phyloP scores from a whole-genome alignment of 495 filamentous ascomycete species.

The Aspergillus baeticus region DNA sequence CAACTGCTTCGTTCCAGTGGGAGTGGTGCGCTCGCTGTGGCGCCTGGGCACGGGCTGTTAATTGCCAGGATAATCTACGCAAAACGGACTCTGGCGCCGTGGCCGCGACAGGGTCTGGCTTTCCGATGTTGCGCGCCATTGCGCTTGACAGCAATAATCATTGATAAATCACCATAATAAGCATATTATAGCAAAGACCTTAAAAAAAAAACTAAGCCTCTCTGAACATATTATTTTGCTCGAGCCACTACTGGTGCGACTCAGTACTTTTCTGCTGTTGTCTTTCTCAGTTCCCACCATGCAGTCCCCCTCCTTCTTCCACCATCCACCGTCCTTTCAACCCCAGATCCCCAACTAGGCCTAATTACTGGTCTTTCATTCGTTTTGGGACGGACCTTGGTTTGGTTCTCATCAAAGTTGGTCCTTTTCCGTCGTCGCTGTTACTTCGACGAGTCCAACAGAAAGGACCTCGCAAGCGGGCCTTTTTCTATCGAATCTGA shows the following conservation, averaged over 20 bases:
- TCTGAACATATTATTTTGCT: too few relatives aligned
- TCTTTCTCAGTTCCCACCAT: constrained; percentile 6
- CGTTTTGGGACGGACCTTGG: constrained; percentile 2
- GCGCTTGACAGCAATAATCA: background rate
- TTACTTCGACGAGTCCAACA: constrained; percentile 3
- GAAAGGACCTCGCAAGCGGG: constrained; percentile 9
- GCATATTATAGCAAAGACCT: background rate
- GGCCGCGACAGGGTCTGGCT: too few relatives aligned
- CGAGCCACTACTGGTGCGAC: constrained; percentile 7
- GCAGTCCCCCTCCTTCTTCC: constrained; percentile 14
- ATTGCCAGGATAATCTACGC: constrained; percentile 1
- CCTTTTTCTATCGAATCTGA: constrained; percentile 8
- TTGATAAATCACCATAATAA: background rate
- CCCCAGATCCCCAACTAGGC: background rate
- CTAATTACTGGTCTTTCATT: constrained; percentile 9
- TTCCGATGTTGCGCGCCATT: too few relatives aligned
- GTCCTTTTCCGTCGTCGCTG: background rate
- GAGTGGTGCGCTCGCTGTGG: background rate
- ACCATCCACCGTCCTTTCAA: constrained; percentile 7
- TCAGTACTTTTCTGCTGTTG: constrained; percentile 16
- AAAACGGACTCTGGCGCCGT: background rate
- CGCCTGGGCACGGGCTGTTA: too few relatives aligned
- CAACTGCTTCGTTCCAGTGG: too few relatives aligned
- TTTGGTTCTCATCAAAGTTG: background rate
- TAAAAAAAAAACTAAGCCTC: background rate